Conservation (phyloP, 352 stramenopile species). For the Elongisporangium prolatum region DNA sequence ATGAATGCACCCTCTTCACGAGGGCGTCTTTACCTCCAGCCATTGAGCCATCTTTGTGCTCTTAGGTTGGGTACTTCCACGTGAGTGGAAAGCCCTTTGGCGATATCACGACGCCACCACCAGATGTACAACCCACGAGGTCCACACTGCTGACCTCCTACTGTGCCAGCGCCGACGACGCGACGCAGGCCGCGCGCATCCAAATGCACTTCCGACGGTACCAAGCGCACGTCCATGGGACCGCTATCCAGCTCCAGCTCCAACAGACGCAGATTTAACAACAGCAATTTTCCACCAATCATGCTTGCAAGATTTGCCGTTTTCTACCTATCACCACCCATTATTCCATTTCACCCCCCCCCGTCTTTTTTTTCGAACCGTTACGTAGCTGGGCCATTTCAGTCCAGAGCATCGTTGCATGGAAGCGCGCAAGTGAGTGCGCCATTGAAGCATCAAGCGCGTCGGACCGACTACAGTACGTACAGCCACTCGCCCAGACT, state of each 20-base stretch:
- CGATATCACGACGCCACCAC: slow-evolving; percentile 3
- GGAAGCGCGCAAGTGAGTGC: too few relatives aligned
- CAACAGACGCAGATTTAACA: slow-evolving; percentile 15
- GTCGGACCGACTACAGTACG: too few relatives aligned
- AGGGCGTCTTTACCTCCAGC: neutral
- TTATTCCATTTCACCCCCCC: too few relatives aligned
- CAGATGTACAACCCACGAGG: too few relatives aligned
- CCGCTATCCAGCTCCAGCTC: slow-evolving; percentile 14
- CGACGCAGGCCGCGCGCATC: slow-evolving; percentile 10
- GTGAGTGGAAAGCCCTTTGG: neutral
- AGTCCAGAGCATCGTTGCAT: too few relatives aligned
- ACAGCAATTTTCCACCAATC: too few relatives aligned
- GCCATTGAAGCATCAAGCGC: too few relatives aligned
- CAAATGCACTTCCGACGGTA: slow-evolving; percentile 45
- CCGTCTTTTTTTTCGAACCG: too few relatives aligned
- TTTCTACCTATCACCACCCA: too few relatives aligned
- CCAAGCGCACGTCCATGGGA: slow-evolving; percentile 8
- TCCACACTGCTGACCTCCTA: slow-evolving; percentile 45
- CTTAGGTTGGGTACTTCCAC: slow-evolving; percentile 57
- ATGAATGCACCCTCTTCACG: slow-evolving; percentile 1
- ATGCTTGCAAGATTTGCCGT: too few relatives aligned
- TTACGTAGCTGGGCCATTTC: too few relatives aligned
- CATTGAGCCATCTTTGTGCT: neutral
- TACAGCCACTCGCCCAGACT: too few relatives aligned
- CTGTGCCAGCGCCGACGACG: slow-evolving; percentile 27